These are phyloP conservation scores for Fusarium miscanthi DNA, from an alignment of 2,329 filamentous ascomycete species.

Conservation along the genomic window DNA sequence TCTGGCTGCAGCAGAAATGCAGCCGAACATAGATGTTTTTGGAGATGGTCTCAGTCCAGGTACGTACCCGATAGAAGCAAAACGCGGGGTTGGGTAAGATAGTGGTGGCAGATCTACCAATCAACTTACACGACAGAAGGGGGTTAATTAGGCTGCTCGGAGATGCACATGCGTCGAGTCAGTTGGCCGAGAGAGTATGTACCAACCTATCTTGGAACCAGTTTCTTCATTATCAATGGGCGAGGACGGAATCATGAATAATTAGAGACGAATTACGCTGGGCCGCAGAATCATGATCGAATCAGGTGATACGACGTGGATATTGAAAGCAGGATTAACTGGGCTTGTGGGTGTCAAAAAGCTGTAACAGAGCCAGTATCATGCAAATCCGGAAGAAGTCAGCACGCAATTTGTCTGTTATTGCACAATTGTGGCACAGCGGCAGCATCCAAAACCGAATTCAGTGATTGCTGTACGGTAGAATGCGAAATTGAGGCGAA, in stretches of 20 bases:
- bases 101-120: slow-evolving; percentile 32
- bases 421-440: slow-evolving; percentile 18
- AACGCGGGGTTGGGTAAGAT: slow-evolving; percentile 30
- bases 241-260: background rate
- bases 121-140: slow-evolving; percentile 45
- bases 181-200: slow-evolving; percentile 3
- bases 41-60: slow-evolving; percentile 24
- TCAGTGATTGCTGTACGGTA: slow-evolving; percentile 7
- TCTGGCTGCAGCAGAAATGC: slow-evolving; percentile 22
- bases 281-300: background rate
- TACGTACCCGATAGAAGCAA: slow-evolving; percentile 26
- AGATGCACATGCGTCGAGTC: slow-evolving; percentile 6
- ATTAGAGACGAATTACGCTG: background rate
- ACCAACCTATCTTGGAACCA: background rate
- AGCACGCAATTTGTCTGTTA: slow-evolving; percentile 11
- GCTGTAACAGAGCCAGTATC: slow-evolving; percentile 3
- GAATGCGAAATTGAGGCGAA: background rate
- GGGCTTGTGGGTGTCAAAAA: background rate
- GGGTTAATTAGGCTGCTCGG: slow-evolving; percentile 2
- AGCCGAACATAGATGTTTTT: slow-evolving; percentile 17
- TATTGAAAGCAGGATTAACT: background rate
- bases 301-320: slow-evolving; percentile 15
- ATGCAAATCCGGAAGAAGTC: slow-evolving; percentile 8
- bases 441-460: background rate
- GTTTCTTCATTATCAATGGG: background rate